A percentile compares a stretch with the other conserved stretches of the same genome.
Conservation (phyloP, 2,329 filamentous ascomycete genomes). For the Apiospora malaysiana region DNA sequence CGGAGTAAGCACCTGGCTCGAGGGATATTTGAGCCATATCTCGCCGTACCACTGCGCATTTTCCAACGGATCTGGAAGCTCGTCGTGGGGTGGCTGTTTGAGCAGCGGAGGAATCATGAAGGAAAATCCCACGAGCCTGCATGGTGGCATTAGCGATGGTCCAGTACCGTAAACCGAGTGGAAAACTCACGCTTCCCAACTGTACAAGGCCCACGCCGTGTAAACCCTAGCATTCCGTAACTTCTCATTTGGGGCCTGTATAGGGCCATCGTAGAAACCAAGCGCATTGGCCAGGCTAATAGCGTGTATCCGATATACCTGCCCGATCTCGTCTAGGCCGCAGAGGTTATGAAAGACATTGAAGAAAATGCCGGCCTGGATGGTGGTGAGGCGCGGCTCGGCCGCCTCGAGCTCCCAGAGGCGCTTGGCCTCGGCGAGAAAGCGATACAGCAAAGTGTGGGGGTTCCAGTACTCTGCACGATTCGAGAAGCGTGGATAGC, state of each 20-base stretch:
- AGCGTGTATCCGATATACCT: constrained; percentile 40
- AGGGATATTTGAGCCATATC: constrained; percentile 38
- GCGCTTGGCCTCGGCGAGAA: constrained; percentile 43
- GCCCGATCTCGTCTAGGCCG: constrained; percentile 46
- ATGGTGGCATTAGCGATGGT: background rate
- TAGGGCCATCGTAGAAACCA: constrained; percentile 35
- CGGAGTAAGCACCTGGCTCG: constrained; percentile 31
- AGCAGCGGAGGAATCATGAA: constrained; percentile 36
- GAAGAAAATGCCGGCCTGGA: constrained; percentile 43
- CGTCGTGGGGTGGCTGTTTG: constrained; percentile 30
- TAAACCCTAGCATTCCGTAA: constrained; percentile 34
- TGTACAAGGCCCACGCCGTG: constrained; percentile 43
- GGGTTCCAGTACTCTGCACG: constrained; percentile 44
- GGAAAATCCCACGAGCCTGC: constrained; percentile 26
- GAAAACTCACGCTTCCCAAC: constrained; percentile 25
- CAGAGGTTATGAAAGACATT: constrained; percentile 38
- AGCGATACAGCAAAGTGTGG: constrained; percentile 41
- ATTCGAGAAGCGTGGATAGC: constrained; percentile 34
- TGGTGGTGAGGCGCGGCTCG: constrained; percentile 37
- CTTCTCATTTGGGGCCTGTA: constrained; percentile 28
- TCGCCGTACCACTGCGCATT: constrained; percentile 40
- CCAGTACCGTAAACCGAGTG: background rate
- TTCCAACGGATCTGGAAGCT: constrained; percentile 36
- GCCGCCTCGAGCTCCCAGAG: constrained; percentile 42
- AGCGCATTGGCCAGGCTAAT: constrained; percentile 41